Percentiles rank a stretch among this genome's conserved stretches.
Conservation (phyloP, 2,329 filamentous ascomycete genomes). For the Venturia carpophila region DNA sequence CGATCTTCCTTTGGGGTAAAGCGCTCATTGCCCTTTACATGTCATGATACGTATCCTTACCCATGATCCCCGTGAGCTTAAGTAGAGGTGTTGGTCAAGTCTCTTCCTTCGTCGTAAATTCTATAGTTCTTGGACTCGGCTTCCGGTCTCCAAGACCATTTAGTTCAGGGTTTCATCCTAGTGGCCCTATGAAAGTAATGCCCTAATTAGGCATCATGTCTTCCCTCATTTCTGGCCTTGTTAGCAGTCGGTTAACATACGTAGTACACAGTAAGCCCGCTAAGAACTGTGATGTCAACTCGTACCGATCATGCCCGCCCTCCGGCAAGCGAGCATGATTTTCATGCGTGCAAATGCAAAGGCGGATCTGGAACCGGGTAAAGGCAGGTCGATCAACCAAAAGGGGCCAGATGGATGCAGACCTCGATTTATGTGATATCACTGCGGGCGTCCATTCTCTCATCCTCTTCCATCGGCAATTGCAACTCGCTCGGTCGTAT, state of each 20-base stretch:
- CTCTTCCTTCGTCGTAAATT: neutral
- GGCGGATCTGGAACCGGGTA: conserved; percentile 1
- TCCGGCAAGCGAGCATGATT: neutral
- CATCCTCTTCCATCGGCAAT: neutral
- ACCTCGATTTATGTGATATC: neutral
- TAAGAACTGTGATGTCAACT: neutral
- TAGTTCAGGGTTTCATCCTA: neutral
- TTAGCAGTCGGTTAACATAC: neutral
- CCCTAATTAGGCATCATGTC: conserved; percentile 1
- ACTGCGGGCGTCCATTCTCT: neutral
- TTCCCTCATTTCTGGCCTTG: neutral
- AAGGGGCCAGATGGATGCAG: neutral
- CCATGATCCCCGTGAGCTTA: neutral
- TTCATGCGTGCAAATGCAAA: conserved; percentile 4
- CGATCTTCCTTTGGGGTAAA: conserved; percentile 12
- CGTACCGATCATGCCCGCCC: neutral
- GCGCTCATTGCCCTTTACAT: neutral
- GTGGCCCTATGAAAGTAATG: neutral
- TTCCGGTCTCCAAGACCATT: neutral
- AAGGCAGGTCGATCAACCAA: neutral
- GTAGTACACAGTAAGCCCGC: neutral
- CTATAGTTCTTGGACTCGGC: neutral
- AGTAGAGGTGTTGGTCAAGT: neutral
- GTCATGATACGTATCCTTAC: neutral
- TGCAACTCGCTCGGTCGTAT: neutral